Evolutionary conservation across 2,329 filamentous ascomycete species (phyloP).

Genomic region (Verticillium tricorpus): DNA sequence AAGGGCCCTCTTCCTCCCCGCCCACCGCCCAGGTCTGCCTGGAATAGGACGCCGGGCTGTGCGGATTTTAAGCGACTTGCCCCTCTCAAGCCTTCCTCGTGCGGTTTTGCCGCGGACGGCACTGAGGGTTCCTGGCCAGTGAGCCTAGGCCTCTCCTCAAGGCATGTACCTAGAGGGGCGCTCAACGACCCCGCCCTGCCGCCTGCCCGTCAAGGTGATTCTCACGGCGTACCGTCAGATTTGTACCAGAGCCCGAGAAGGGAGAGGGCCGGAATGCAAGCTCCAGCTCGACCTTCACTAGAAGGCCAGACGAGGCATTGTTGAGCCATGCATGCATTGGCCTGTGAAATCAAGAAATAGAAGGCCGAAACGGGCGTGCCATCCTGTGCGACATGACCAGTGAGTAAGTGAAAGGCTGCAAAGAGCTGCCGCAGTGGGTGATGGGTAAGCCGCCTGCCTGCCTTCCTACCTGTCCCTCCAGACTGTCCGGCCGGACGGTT

Average conservation of each 20-base stretch:
- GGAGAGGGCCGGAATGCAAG: not conserved
- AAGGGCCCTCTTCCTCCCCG: not conserved
- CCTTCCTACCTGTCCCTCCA: not conserved
- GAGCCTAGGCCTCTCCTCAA: not conserved
- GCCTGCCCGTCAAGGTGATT: not conserved
- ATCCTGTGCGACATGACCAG: not conserved
- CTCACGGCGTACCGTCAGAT: not conserved
- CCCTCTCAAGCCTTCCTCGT: not conserved
- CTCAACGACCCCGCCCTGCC: not conserved
- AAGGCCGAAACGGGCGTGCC: not conserved
- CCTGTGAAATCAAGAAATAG: not conserved
- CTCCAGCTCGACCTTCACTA: not conserved
- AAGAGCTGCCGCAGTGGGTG: not conserved
- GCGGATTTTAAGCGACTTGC: not conserved
- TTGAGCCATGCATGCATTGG: not conserved
- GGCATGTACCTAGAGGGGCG: not conserved
- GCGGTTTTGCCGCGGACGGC: not conserved
- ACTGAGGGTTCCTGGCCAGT: not conserved
- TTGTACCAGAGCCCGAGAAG: not conserved
- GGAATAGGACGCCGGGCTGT: not conserved
- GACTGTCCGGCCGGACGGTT: not conserved
- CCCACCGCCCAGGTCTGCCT: not conserved
- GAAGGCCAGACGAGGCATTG: not conserved
- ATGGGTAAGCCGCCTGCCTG: no score
- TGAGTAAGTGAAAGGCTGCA: not conserved